Base-by-base conservation (phyloP, 1,284 basidiomycete genomes). In the Moesziomyces parantarcticus region DNA sequence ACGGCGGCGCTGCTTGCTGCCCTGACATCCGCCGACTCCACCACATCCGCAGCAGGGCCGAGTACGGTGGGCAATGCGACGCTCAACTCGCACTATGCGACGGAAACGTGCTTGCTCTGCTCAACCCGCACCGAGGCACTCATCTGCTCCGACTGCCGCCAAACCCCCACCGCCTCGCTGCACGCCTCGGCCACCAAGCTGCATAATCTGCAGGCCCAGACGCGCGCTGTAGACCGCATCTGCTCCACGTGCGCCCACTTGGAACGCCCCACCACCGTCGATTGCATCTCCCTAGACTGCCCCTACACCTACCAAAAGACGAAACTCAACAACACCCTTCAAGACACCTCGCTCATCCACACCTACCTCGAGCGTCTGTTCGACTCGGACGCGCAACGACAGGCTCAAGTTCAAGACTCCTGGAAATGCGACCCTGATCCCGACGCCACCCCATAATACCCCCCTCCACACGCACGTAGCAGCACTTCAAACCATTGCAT, bases 11-110 rank as follows among this genome's bases (percentile, higher is more conserved):
- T 59, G 26, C 48, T 58, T 3, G 46, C 52, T 14, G 55, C 52
- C 0, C 25, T 59, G 7, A 56, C 50, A 10, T 53, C 48, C 29
- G 10, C 29, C 29, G 29, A 32, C 6, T 46, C 43, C 40, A 42
- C 41, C 14, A 32, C 21, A 22, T 5, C 34, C 18, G 29, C 23
- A 58, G 39, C n/a, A 9, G 34, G 29, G 7, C n/a, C 43, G 14
- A 36, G 18, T n/a, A 46, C 48, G 10, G 61, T 82, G 22, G 85
- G 86, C 39, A 84, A 85, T 47, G 79, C 87, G 66, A 88, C 88
- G 79, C 90, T 94, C 47, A 88, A 92, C 73, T 89, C 89, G 54
- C 92, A 93, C 84, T 94, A 94, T 81, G 85, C 85, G n/a, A 90
- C 87, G 58, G 87, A 87, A 13, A 88, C 89, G 48, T 95, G 93